Conservation (phyloP, 2,329 filamentous ascomycete species). For the Escovopsis sp. region DNA sequence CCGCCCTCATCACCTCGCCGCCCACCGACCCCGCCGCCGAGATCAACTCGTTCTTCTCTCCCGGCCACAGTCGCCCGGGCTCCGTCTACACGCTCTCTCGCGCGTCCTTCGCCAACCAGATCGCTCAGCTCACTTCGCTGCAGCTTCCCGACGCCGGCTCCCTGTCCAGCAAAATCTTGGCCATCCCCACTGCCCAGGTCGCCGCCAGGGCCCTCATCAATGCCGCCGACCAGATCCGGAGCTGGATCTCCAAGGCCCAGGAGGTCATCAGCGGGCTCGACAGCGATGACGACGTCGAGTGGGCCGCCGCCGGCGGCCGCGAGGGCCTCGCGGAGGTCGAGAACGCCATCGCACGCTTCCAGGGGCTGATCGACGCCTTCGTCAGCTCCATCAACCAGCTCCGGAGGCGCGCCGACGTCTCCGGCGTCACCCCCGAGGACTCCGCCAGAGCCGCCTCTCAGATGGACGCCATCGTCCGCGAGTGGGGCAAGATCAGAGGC, state of each 20-base stretch:
- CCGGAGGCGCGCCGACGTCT: slow-evolving; percentile 65
- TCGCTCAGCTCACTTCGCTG: slow-evolving; percentile 82
- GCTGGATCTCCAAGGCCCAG: slow-evolving; percentile 85
- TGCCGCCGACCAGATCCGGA: slow-evolving; percentile 80
- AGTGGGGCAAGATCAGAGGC: slow-evolving; percentile 71
- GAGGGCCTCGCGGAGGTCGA: slow-evolving; percentile 64
- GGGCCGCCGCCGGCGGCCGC: slow-evolving; percentile 77
- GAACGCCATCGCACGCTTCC: slow-evolving; percentile 67
- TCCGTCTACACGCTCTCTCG: slow-evolving; percentile 91
- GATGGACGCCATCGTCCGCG: slow-evolving; percentile 74
- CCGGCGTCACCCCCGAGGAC: slow-evolving; percentile 52
- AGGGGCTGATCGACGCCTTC: slow-evolving; percentile 81
- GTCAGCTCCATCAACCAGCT: slow-evolving; percentile 87
- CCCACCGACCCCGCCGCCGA: slow-evolving; percentile 19
- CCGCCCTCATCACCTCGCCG: slow-evolving; percentile 11
- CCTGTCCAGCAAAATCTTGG: slow-evolving; percentile 67
- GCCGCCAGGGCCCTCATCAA: slow-evolving; percentile 72
- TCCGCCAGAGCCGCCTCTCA: slow-evolving; percentile 64
- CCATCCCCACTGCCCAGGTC: slow-evolving; percentile 72
- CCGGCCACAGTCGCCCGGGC: slow-evolving; percentile 53
- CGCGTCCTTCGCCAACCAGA: slow-evolving; percentile 82
- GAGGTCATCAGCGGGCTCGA: slow-evolving; percentile 82
- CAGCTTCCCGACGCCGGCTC: slow-evolving; percentile 75
- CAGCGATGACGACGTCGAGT: slow-evolving; percentile 93
- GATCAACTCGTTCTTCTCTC: slow-evolving; percentile 50